A percentile compares a stretch with the other conserved stretches of the same genome.
Conservation (phyloP, 495 filamentous ascomycete genomes). For the Talaromyces ruber region DNA sequence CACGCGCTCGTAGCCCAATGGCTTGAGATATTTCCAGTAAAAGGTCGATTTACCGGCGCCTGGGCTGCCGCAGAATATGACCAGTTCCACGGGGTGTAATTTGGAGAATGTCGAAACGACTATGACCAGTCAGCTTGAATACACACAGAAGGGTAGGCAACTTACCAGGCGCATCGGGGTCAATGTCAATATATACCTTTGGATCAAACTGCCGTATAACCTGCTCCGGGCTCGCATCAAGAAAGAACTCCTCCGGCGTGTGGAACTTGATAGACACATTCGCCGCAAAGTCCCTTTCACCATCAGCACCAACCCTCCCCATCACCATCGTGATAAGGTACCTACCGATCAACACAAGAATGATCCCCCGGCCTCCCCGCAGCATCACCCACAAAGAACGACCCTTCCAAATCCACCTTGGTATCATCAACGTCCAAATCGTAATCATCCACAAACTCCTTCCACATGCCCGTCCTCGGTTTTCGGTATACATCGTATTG, state of each 20-base stretch:
- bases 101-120: constrained; percentile 44
- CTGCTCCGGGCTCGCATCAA: constrained; percentile 50
- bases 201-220: constrained; percentile 65
- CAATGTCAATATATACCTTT: constrained; percentile 34
- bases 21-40: constrained; percentile 69
- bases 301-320: neutral
- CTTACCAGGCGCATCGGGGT: constrained; percentile 25
- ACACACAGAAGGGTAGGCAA: neutral
- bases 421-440: constrained; percentile 50
- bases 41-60: constrained; percentile 89
- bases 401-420: constrained; percentile 52
- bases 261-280: constrained; percentile 74
- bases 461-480: constrained; percentile 85
- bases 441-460: constrained; percentile 66
- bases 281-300: constrained; percentile 59
- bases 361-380: constrained; percentile 58
- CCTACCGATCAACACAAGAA: constrained; percentile 72
- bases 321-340: constrained; percentile 5
- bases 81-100: constrained; percentile 59
- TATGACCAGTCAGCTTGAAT: neutral
- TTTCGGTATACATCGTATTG: constrained; percentile 75
- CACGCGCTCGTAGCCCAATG: constrained; percentile 72
- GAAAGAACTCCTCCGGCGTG: constrained; percentile 89
- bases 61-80: constrained; percentile 82
- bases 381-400: constrained; percentile 88